These are phyloP conservation scores for Cladosporium sphaerospermum DNA, from an alignment of 2,329 filamentous ascomycete genomes.

Conservation along the genomic window DNA sequence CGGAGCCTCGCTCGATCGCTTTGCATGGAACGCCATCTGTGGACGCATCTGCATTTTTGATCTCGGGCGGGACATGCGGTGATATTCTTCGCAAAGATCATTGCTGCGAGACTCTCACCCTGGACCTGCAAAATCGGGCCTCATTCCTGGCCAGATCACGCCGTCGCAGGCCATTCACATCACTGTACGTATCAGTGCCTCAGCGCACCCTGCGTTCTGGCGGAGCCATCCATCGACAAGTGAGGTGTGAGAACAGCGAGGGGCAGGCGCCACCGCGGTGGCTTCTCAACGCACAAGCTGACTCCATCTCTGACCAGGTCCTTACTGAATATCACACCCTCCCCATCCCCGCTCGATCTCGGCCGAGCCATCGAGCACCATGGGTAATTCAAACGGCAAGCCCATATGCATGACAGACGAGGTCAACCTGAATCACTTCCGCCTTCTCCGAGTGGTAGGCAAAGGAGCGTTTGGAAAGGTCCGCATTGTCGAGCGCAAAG, in stretches of 20 bases:
- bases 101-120: not conserved
- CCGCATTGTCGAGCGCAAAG: slow-evolving; percentile 95
- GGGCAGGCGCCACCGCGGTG: not conserved
- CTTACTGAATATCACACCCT: not conserved
- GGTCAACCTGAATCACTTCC: slow-evolving; percentile 97
- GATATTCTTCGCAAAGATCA: slow-evolving; percentile 1
- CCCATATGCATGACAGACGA: slow-evolving; percentile 87
- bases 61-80: slow-evolving; percentile 6
- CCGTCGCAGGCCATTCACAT: not conserved
- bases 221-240: not conserved
- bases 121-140: not conserved
- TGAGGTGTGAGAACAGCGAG: not conserved
- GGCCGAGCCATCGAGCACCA: slow-evolving; percentile 33
- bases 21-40: not conserved
- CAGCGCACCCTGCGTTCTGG: not conserved
- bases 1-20: not conserved
- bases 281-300: not conserved
- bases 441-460: slow-evolving; percentile 87
- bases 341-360: not conserved
- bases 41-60: not conserved
- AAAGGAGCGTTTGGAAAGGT: slow-evolving; percentile 99
- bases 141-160: not conserved
- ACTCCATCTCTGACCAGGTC: not conserved
- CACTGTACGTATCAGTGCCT: not conserved
- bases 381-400: slow-evolving; percentile 96